phyloP scores from a whole-genome alignment of 768 basidiomycete species.

The Phlebiopsis gigantea region DNA sequence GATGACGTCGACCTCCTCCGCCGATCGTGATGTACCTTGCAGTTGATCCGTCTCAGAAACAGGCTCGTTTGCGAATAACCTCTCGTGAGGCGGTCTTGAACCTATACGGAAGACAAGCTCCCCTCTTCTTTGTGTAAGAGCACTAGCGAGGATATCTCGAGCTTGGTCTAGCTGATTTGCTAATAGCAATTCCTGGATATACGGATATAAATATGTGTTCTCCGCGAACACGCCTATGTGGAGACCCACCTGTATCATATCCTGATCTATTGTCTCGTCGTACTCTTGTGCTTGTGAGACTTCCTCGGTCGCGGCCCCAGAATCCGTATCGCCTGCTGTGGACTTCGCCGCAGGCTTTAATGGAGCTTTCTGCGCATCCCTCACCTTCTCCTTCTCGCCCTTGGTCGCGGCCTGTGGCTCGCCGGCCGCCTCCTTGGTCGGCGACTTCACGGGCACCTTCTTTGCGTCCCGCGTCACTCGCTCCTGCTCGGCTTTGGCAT shows the following conservation, averaged over 20 bases:
- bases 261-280: not conserved
- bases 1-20: constrained; percentile 47
- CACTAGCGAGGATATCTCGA: constrained; percentile 56
- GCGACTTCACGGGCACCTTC: constrained; percentile 4
- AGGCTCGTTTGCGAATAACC: constrained; percentile 49
- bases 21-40: constrained; percentile 46
- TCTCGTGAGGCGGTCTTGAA: constrained; percentile 50
- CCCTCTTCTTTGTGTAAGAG: constrained; percentile 64
- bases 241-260: not conserved
- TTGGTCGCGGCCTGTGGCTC: not conserved
- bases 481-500: constrained; percentile 35
- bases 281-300: not conserved
- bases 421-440: constrained; percentile 4
- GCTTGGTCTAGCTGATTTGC: constrained; percentile 44
- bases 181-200: constrained; percentile 38
- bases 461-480: constrained; percentile 20
- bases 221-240: not conserved
- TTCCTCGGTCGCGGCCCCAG: not conserved
- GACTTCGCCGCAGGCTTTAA: not conserved
- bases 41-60: constrained; percentile 45
- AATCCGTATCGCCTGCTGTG: not conserved
- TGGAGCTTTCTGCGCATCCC: not conserved
- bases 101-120: constrained; percentile 78
- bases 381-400: not conserved
- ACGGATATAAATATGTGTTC: not conserved